phyloP scores from a whole-genome alignment of 805 yeast species.

The Spathaspora boniae region DNA sequence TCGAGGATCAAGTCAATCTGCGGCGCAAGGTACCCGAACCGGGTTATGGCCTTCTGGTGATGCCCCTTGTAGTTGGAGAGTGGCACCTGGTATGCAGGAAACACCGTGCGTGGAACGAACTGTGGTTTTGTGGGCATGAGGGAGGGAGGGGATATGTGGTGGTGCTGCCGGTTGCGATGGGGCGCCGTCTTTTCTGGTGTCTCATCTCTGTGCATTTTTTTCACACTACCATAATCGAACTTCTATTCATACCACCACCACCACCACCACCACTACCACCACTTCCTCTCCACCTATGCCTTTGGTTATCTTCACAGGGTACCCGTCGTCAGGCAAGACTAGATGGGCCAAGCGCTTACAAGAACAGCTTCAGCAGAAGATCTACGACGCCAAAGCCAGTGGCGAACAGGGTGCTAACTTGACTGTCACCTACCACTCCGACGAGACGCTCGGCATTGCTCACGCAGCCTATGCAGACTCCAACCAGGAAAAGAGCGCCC shows the following conservation, averaged over 20 bases:
- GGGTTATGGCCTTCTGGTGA: slow-evolving; percentile 73
- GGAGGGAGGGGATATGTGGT: background rate
- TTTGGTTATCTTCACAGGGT: slow-evolving; percentile 75
- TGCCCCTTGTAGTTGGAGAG: slow-evolving; percentile 87
- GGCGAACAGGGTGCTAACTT: slow-evolving; percentile 52
- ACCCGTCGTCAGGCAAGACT: slow-evolving; percentile 82
- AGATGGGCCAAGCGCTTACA: slow-evolving; percentile 62
- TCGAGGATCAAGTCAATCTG: slow-evolving; percentile 81
- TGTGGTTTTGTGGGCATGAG: slow-evolving; percentile 5
- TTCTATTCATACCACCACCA: background rate
- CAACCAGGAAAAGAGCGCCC: slow-evolving; percentile 69
- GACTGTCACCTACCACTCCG: slow-evolving; percentile 68
- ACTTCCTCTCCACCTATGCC: slow-evolving; percentile 57
- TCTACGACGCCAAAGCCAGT: slow-evolving; percentile 31
- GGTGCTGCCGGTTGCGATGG: no score
- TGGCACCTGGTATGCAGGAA: slow-evolving; percentile 69
- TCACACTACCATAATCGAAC: background rate
- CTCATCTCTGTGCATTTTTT: background rate
- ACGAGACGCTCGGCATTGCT: slow-evolving; percentile 69
- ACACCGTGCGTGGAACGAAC: slow-evolving; percentile 69
- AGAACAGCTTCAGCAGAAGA: slow-evolving; percentile 43
- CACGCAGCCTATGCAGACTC: slow-evolving; percentile 71
- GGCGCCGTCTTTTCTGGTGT: slow-evolving; percentile 1
- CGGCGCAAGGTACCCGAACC: slow-evolving; percentile 65
- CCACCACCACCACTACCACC: background rate